A percentile compares a stretch with the other conserved stretches of the same genome.
Evolutionary conservation across 352 stramenopile species (phyloP).

Genomic region (Globisporangium polare): DNA sequence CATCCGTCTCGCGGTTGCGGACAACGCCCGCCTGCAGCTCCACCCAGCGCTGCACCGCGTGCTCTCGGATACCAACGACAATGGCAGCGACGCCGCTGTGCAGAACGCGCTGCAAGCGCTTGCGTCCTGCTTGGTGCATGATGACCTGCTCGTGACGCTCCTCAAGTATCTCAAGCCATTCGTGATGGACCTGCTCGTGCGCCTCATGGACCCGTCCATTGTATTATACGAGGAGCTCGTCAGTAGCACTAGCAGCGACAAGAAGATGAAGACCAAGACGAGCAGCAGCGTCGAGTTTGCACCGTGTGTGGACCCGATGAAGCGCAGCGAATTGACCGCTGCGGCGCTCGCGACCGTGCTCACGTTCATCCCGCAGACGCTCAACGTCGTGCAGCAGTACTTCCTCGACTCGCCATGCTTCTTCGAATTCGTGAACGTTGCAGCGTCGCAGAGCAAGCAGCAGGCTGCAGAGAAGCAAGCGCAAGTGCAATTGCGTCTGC

Average conservation of each 20-base stretch:
- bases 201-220: constrained; percentile 47
- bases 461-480: constrained; percentile 24
- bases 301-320: constrained; percentile 45
- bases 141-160: constrained; percentile 38
- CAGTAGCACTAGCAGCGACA: background rate
- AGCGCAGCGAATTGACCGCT: constrained; percentile 48
- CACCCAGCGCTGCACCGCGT: constrained; percentile 41
- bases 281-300: constrained; percentile 1
- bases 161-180: constrained; percentile 69
- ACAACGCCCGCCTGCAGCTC: constrained; percentile 17
- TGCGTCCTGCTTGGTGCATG: constrained; percentile 46
- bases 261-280: background rate
- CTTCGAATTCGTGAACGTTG: constrained; percentile 65
- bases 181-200: constrained; percentile 61
- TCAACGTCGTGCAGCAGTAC: constrained; percentile 57
- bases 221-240: constrained; percentile 38
- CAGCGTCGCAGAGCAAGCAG: constrained; percentile 29
- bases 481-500: constrained; percentile 33
- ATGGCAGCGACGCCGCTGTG: constrained; percentile 17
- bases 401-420: constrained; percentile 68
- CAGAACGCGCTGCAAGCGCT: constrained; percentile 46
- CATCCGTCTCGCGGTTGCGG: constrained; percentile 20
- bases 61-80: constrained; percentile 12
- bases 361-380: constrained; percentile 44
- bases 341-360: constrained; percentile 54